Evolutionary conservation across 2,329 filamentous ascomycete genomes (phyloP).

Genomic region (Scorias spongiosa): DNA sequence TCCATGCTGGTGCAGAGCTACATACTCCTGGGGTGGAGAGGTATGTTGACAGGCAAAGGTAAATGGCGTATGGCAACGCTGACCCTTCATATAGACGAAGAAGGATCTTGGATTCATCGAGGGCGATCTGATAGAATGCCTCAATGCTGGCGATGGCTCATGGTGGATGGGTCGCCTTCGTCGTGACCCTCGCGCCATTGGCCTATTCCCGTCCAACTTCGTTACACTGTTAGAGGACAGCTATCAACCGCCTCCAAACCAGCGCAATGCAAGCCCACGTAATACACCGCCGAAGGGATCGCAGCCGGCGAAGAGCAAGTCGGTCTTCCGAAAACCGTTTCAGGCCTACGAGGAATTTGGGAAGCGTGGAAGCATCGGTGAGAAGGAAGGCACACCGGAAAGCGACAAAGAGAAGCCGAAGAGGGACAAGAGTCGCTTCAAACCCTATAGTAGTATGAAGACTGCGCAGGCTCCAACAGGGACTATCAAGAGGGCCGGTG

Average conservation of each 20-base stretch:
- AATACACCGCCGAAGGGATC: conserved; percentile 41
- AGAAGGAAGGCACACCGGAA: conserved; percentile 18
- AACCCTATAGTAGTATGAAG: conserved; percentile 38
- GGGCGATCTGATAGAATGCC: conserved; percentile 91
- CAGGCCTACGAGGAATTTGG: conserved; percentile 38
- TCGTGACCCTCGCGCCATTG: conserved; percentile 78
- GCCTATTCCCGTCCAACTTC: conserved; percentile 93
- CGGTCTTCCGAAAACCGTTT: conserved; percentile 47
- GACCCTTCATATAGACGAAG: conserved; percentile 44
- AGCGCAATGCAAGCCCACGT: conserved; percentile 38
- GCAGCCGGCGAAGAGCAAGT: conserved; percentile 33
- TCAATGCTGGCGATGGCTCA: conserved; percentile 92
- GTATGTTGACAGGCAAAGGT: conserved; percentile 2
- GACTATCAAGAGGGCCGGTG: conserved; percentile 12
- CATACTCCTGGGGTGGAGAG: conserved; percentile 27
- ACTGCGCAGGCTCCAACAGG: conserved; percentile 23
- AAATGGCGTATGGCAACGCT: conserved; percentile 8
- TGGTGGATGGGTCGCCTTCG: conserved; percentile 96
- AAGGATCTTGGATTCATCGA: conserved; percentile 93
- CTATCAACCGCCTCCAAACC: conserved; percentile 57
- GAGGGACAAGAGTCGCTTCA: conserved; percentile 25
- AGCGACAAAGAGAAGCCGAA: conserved; percentile 15
- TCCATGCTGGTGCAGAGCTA: conserved; percentile 26
- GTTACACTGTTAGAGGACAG: conserved; percentile 75
- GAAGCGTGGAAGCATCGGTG: conserved; percentile 12